Percentiles rank a stretch among this genome's conserved stretches.
Evolutionary conservation across 2,329 filamentous ascomycete genomes (phyloP).

Genomic region (Penicillium verrucosum): DNA sequence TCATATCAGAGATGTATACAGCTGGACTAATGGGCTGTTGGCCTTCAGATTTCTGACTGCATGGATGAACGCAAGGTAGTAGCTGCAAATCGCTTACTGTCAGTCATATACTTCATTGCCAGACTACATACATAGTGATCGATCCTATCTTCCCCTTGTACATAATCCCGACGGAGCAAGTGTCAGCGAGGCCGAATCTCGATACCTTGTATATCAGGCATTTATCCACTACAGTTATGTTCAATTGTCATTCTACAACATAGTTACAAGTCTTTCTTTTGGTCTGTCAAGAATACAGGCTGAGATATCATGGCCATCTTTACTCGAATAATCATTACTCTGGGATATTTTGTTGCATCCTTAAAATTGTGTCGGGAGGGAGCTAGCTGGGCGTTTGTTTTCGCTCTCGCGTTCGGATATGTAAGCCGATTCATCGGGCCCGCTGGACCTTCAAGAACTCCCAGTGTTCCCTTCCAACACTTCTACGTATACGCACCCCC

Average conservation of each 20-base stretch:
- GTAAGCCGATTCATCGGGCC: slow-evolving; percentile 20
- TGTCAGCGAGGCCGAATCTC: background rate
- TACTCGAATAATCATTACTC: background rate
- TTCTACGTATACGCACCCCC: background rate
- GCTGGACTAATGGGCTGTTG: background rate
- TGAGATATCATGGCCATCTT: background rate
- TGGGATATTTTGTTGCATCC: too few species aligned
- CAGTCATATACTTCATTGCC: background rate
- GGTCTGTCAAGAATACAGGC: background rate
- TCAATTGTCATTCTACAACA: background rate
- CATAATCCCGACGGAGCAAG: background rate
- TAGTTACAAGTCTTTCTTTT: background rate
- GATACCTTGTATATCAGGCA: background rate
- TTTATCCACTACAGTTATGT: too few species aligned
- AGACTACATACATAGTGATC: background rate
- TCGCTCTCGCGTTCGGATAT: slow-evolving; percentile 1
- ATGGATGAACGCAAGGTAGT: background rate
- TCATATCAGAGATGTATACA: background rate
- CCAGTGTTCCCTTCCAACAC: background rate
- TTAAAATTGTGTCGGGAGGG: slow-evolving; percentile 19
- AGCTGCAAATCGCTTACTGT: background rate
- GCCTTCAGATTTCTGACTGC: background rate
- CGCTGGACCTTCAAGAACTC: background rate
- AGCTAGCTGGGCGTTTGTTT: slow-evolving; percentile 16
- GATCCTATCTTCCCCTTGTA: background rate